phyloP scores from a whole-genome alignment of 768 basidiomycete species.

The Boletus fagicola region DNA sequence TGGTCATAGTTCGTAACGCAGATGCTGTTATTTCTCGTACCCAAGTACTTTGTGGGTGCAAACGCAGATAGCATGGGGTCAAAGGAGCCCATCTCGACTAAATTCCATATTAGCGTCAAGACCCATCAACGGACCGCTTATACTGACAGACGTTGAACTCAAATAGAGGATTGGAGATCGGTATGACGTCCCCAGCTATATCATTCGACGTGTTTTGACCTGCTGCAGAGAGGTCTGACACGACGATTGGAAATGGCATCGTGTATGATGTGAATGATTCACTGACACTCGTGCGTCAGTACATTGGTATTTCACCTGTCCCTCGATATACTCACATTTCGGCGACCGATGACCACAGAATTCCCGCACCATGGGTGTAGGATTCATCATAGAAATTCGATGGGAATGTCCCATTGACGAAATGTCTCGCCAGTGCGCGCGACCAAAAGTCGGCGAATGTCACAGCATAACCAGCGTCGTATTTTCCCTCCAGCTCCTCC shows the following conservation, averaged over 20 bases:
- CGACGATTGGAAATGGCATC: slow-evolving; percentile 43
- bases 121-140: not conserved
- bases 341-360: slow-evolving; percentile 34
- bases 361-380: slow-evolving; percentile 34
- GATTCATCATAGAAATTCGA: slow-evolving; percentile 31
- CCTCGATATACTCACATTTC: slow-evolving; percentile 30
- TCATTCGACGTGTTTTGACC: slow-evolving; percentile 26
- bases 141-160: slow-evolving; percentile 38
- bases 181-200: slow-evolving; percentile 24
- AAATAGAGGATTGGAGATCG: slow-evolving; percentile 32
- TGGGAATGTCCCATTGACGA: slow-evolving; percentile 37
- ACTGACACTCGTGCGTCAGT: slow-evolving; percentile 17
- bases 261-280: slow-evolving; percentile 32
- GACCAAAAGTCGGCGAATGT: slow-evolving; percentile 33
- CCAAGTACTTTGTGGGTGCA: slow-evolving; percentile 44
- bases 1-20: slow-evolving; percentile 40
- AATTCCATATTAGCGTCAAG: not conserved
- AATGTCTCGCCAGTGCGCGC: slow-evolving; percentile 35
- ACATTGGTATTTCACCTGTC: not conserved
- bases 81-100: slow-evolving; percentile 42
- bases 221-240: slow-evolving; percentile 26
- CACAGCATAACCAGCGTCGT: slow-evolving; percentile 29
- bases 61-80: slow-evolving; percentile 47
- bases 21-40: slow-evolving; percentile 34
- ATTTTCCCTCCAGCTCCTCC: slow-evolving; percentile 32